These are phyloP conservation scores for Cryphonectria naterciae DNA, from an alignment of 2,329 filamentous ascomycete genomes.

Conservation along the genomic window DNA sequence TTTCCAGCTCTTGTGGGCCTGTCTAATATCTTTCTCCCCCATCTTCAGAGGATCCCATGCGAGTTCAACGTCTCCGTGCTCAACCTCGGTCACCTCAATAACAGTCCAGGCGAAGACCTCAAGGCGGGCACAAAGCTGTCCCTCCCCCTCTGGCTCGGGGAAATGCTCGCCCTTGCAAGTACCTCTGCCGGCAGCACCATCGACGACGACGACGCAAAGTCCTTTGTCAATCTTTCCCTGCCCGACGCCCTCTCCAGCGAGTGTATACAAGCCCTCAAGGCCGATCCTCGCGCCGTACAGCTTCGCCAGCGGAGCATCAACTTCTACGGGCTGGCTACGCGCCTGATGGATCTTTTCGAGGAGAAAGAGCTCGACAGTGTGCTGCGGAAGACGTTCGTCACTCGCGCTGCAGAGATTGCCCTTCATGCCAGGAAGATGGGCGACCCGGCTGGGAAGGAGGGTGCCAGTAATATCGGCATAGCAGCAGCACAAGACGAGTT, in stretches of 20 bases:
- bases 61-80: constrained; percentile 91
- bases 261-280: constrained; percentile 87
- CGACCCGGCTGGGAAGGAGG: constrained; percentile 69
- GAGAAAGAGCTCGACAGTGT: constrained; percentile 77
- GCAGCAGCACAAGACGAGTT: constrained; percentile 76
- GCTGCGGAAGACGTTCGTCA: constrained; percentile 77
- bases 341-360: constrained; percentile 89
- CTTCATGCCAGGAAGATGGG: constrained; percentile 87
- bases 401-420: constrained; percentile 78
- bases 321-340: constrained; percentile 84
- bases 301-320: constrained; percentile 81
- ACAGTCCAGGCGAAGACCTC: constrained; percentile 71
- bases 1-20: neutral
- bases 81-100: constrained; percentile 86
- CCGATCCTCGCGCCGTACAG: constrained; percentile 84
- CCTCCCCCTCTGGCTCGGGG: constrained; percentile 90
- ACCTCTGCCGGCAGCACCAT: constrained; percentile 38
- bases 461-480: constrained; percentile 63
- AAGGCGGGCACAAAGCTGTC: constrained; percentile 80
- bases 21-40: neutral
- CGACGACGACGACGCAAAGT: constrained; percentile 47
- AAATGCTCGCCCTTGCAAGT: constrained; percentile 81
- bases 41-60: constrained; percentile 83
- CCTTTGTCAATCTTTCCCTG: constrained; percentile 79
- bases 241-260: constrained; percentile 76